Percentiles rank a stretch among this genome's conserved stretches.
Evolutionary conservation across 331 rosid genomes (phyloP).

Genomic region (Arachis monticola): DNA sequence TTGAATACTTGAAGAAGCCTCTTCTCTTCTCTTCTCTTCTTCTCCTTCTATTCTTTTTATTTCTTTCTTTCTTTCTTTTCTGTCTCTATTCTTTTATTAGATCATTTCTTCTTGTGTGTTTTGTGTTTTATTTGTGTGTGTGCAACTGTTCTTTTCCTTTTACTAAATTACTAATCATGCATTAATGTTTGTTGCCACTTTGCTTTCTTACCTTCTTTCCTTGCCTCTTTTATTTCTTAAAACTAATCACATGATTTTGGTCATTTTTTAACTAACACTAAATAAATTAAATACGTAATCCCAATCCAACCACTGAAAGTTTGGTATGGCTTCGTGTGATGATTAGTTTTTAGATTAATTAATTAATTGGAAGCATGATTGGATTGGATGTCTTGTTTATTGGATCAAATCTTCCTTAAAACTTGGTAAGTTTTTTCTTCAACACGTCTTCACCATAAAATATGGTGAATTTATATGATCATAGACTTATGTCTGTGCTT

Average conservation of each 20-base stretch:
- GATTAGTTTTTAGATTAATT: not conserved
- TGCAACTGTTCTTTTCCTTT: not conserved
- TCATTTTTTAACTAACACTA: constrained; percentile 6
- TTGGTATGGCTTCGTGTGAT: not conserved
- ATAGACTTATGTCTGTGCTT: not conserved
- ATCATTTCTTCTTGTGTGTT: not conserved
- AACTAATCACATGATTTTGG: not conserved
- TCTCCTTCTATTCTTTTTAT: too few relatives aligned
- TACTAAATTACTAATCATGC: not conserved
- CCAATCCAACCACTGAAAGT: not conserved
- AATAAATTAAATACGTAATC: not conserved
- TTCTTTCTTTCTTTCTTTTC: not conserved
- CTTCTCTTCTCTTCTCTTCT: not conserved
- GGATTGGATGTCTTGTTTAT: not conserved
- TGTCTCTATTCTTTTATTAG: not conserved
- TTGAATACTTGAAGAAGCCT: constrained; percentile 42
- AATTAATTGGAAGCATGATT: not conserved
- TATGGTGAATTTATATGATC: not conserved
- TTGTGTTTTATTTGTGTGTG: not conserved
- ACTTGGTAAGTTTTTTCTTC: not conserved
- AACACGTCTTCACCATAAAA: not conserved
- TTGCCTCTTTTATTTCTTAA: not conserved
- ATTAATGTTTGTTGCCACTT: constrained; percentile 25
- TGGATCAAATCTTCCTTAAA: not conserved
- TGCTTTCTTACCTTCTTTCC: not conserved